Evolutionary conservation across 2,329 filamentous ascomycete species (phyloP).

Genomic region (Curvularia sp.): DNA sequence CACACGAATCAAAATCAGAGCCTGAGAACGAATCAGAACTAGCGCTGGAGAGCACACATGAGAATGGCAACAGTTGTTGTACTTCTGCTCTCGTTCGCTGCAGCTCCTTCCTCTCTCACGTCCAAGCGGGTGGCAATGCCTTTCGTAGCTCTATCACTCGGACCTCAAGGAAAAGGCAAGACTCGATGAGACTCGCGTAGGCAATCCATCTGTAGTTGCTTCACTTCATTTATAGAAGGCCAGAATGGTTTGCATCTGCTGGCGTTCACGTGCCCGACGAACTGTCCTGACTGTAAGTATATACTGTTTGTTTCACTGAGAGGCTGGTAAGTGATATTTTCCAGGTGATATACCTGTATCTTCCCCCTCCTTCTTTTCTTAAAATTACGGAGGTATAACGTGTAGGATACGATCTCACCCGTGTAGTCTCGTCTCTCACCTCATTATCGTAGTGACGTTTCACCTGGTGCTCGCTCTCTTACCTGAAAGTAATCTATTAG

Average conservation of each 20-base stretch:
- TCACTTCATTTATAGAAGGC: too few species aligned
- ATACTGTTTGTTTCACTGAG: background rate
- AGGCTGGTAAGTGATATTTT: background rate
- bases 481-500: background rate
- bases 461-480: background rate
- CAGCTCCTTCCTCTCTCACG: background rate
- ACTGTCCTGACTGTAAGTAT: background rate
- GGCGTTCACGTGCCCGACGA: background rate
- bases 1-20: background rate
- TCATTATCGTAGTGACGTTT: background rate
- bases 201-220: too few species aligned
- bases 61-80: background rate
- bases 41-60: background rate
- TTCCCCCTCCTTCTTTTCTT: background rate
- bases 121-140: background rate
- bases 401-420: background rate
- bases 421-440: background rate
- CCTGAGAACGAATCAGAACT: slow-evolving; percentile 19
- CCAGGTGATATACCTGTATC: background rate
- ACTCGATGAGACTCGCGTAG: background rate
- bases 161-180: background rate
- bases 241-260: background rate
- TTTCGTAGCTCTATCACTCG: background rate
- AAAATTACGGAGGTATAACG: background rate
- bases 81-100: background rate